Evolutionary conservation across 78 protist species (phyloP).

Genomic region (Dictyostelium intermedium): DNA sequence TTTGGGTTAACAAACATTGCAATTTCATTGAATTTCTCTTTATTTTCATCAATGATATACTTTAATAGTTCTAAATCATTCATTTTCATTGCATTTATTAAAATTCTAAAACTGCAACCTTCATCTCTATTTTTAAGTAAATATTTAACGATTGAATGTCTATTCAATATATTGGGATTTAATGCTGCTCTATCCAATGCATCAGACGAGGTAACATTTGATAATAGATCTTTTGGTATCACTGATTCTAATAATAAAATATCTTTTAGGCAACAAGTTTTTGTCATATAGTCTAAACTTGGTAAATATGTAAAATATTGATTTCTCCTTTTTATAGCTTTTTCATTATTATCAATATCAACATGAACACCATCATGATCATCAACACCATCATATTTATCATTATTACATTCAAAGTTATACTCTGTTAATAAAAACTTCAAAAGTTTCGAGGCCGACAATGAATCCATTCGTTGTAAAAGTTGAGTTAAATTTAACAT

Average conservation of each 20-base stretch:
- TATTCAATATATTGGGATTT: not conserved
- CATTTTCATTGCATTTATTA: not conserved
- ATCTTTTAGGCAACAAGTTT: not conserved
- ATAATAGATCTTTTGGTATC: not conserved
- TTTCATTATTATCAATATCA: not conserved
- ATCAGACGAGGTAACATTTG: not conserved
- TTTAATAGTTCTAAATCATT: not conserved
- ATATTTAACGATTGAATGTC: not conserved
- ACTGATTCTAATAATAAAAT: not conserved
- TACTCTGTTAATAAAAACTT: not conserved
- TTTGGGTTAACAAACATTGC: not conserved
- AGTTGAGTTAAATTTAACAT: not conserved
- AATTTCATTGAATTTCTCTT: not conserved
- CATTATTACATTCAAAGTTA: not conserved
- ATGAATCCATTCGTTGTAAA: not conserved
- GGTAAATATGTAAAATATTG: conserved; percentile 1
- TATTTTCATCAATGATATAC: not conserved
- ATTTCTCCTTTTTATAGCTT: not conserved
- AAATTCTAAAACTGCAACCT: not conserved
- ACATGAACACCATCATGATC: not conserved
- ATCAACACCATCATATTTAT: not conserved
- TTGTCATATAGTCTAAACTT: not conserved
- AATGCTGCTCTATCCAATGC: not conserved
- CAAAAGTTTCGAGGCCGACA: not conserved
- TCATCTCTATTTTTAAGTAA: not conserved